Percentiles rank a stretch among this genome's conserved stretches.
Conservation (phyloP, 768 basidiomycete species). For the Melanogaster broomeanus region DNA sequence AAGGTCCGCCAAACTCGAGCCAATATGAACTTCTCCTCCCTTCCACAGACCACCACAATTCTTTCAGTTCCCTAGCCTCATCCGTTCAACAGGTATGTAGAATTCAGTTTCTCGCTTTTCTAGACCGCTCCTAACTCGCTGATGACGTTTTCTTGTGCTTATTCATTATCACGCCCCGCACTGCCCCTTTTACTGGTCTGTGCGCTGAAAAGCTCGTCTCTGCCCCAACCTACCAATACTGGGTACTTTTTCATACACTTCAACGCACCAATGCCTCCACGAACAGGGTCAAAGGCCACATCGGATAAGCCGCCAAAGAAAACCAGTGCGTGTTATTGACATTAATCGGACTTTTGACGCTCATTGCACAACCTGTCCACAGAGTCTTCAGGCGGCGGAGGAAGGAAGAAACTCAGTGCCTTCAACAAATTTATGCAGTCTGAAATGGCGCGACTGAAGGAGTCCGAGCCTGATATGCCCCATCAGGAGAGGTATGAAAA, state of each 20-base stretch:
- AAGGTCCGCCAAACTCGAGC: constrained; percentile 58
- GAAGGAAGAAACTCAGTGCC: constrained; percentile 62
- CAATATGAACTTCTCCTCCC: constrained; percentile 51
- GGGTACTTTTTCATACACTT: constrained; percentile 6
- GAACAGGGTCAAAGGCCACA: constrained; percentile 39
- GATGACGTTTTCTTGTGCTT: background rate
- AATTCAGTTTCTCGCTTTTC: background rate
- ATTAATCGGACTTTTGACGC: constrained; percentile 12
- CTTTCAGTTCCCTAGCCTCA: constrained; percentile 11
- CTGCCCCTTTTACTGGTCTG: constrained; percentile 35
- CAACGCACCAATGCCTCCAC: constrained; percentile 43
- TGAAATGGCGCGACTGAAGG: constrained; percentile 79
- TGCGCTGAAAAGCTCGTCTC: constrained; percentile 22
- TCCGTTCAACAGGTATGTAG: constrained; percentile 14
- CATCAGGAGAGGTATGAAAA: constrained; percentile 70
- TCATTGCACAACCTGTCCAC: constrained; percentile 31
- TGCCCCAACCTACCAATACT: constrained; percentile 10
- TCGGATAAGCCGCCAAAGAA: constrained; percentile 58
- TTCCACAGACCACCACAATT: constrained; percentile 39
- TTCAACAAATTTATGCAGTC: constrained; percentile 84
- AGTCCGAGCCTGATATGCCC: constrained; percentile 66
- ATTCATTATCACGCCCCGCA: constrained; percentile 7
- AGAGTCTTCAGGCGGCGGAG: constrained; percentile 52
- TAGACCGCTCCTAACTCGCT: constrained; percentile 6
- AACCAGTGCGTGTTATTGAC: constrained; percentile 40